Evolutionary conservation across 768 basidiomycete species (phyloP).

Genomic region (Solioccasus polychromus): DNA sequence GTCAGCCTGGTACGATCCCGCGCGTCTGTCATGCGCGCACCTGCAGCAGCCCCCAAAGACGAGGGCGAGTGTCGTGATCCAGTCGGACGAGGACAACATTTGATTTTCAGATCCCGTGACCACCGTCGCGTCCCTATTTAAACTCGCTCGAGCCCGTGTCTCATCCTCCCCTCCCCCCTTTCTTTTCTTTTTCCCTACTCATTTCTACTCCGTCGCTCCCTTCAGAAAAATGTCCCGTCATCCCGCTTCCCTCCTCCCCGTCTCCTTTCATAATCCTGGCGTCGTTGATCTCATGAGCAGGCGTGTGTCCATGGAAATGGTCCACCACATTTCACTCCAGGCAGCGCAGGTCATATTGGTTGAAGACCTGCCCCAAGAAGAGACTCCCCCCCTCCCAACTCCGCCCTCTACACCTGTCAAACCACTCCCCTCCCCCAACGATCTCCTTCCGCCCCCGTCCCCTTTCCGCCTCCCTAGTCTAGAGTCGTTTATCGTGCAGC

Average conservation of each 20-base stretch:
- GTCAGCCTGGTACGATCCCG: neutral
- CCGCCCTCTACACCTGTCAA: constrained; percentile 69
- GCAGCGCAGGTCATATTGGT: constrained; percentile 73
- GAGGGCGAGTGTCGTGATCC: constrained; percentile 65
- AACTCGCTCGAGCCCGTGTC: too few relatives aligned
- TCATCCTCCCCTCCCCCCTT: neutral
- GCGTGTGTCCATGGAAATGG: constrained; percentile 81
- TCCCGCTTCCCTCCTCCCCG: constrained; percentile 81
- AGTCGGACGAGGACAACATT: constrained; percentile 34
- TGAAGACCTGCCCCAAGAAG: constrained; percentile 44
- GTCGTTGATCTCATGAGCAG: constrained; percentile 76
- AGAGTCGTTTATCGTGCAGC: constrained; percentile 78
- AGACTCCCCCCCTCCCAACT: constrained; percentile 46
- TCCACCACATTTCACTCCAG: constrained; percentile 79
- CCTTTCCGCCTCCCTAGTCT: constrained; percentile 55
- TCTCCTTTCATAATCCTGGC: constrained; percentile 72
- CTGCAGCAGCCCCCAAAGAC: constrained; percentile 93
- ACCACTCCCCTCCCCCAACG: constrained; percentile 35
- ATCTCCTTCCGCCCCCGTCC: constrained; percentile 23
- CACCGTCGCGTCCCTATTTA: constrained; percentile 12
- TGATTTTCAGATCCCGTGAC: constrained; percentile 31
- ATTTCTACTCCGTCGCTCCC: constrained; percentile 34
- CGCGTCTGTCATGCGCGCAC: constrained; percentile 9
- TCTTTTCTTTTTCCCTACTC: constrained; percentile 24
- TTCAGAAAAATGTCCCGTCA: constrained; percentile 44